Evolutionary conservation across 495 filamentous ascomycete genomes (phyloP).

Genomic region (Aspergillus homomorphus): DNA sequence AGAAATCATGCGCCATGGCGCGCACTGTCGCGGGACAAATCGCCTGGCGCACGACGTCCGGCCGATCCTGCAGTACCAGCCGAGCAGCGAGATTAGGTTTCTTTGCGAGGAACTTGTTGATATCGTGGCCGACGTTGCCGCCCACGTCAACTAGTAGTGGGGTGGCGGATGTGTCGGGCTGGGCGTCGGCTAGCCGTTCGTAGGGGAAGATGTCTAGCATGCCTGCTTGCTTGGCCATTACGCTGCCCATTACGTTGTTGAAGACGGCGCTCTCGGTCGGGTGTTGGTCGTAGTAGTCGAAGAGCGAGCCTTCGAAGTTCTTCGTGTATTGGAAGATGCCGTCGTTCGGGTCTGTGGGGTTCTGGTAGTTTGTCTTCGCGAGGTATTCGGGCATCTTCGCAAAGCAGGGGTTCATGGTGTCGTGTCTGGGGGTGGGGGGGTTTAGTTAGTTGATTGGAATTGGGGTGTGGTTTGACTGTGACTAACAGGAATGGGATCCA

Average conservation of each 20-base stretch:
- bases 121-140: conserved; percentile 48
- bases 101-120: conserved; percentile 31
- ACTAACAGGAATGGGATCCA: conserved; percentile 11
- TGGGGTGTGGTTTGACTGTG: background rate
- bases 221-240: conserved; percentile 12
- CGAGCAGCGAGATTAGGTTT: conserved; percentile 35
- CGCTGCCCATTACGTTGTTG: conserved; percentile 12
- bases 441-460: background rate
- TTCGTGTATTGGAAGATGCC: conserved; percentile 14
- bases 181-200: conserved; percentile 12
- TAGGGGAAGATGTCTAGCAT: conserved; percentile 12
- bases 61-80: conserved; percentile 50
- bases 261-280: conserved; percentile 3
- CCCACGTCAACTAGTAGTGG: conserved; percentile 51
- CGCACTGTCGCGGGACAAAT: conserved; percentile 38
- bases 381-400: conserved; percentile 6
- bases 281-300: conserved; percentile 10
- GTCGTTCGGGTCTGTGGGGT: conserved; percentile 1
- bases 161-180: conserved; percentile 14
- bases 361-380: background rate
- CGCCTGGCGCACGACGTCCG: conserved; percentile 18
- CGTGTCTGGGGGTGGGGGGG: background rate
- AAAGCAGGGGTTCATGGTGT: conserved; percentile 7
- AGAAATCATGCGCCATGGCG: conserved; percentile 41
- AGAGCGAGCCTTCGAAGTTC: background rate